Evolutionary conservation across 805 yeast genomes (phyloP), one percentile per base, ranked within the genome.

Genomic region (Debaryomyces castellii): DNA sequence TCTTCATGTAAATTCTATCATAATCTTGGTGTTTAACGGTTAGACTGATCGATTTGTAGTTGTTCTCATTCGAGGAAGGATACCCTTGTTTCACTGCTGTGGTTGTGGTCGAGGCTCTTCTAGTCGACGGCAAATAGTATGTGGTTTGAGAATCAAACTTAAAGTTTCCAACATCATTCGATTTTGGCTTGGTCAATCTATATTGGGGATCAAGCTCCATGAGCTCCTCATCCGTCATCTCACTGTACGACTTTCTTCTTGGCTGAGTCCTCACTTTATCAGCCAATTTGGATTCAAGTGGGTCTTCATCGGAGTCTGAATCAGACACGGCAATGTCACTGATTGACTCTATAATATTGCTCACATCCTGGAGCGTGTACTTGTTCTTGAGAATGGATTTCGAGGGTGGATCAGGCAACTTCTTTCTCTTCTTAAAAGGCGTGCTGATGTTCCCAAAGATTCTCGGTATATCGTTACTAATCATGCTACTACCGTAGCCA

Each of bases 121-220:
- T 51, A 4, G 50, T 25, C 9, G 51, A 12, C 3, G 62, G 53
- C 3, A 55, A 39, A 39, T 60, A 64, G 41, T 60, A 63, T 6
- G 70, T 66, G 32, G 57, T 60, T 48, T 67, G 69, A 46, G 64
- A 59, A 52, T 74, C 77, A 52, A 77, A 77, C 46, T 70, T 70
- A 60, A 74, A 77, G 41, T 64, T 60, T 43, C 70, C 71, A 44
- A 77, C 58, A 49, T 76, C 67, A 21, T 69, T 57, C 1, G 65
- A 59, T 47, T 66, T 62, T 18, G 73, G 64, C 45, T 69, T 64
- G 3, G 72, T 59, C 6, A 55, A 55, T n/a, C 46, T 47, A 56
- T 68, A 80, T 52, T 80, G 83, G 1, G 78, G 74, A 58, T 80
- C 85, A 49, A 80, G 62, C 10, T 77, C 80, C 61, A 78, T 57